Conservation (phyloP, 192 early-diverging fungal species). For the Backusella tarrabulga region DNA sequence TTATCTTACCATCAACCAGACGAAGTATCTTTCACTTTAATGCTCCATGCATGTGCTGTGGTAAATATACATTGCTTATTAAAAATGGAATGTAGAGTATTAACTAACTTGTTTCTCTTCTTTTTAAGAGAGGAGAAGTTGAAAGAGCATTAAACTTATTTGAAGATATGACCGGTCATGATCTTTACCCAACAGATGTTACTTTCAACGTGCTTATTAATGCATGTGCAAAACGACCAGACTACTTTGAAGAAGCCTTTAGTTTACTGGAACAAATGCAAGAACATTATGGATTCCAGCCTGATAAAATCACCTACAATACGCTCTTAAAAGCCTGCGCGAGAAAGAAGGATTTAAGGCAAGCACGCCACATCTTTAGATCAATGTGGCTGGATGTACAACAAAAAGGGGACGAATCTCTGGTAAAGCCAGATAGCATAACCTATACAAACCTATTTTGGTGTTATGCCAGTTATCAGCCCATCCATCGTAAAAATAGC, state of each 20-base stretch:
- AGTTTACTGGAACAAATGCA: slow-evolving; percentile 81
- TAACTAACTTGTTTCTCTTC: not conserved
- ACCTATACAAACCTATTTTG: slow-evolving; percentile 73
- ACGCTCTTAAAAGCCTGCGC: slow-evolving; percentile 77
- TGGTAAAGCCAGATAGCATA: slow-evolving; percentile 50
- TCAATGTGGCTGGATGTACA: slow-evolving; percentile 52
- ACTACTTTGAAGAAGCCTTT: slow-evolving; percentile 87
- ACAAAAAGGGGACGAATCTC: slow-evolving; percentile 32
- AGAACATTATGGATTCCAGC: slow-evolving; percentile 72
- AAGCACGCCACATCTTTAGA: slow-evolving; percentile 64
- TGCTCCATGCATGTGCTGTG: slow-evolving; percentile 91
- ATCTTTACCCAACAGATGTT: slow-evolving; percentile 72
- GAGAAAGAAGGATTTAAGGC: slow-evolving; percentile 65
- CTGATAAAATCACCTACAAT: slow-evolving; percentile 79
- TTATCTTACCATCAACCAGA: slow-evolving; percentile 75
- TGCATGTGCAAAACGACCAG: slow-evolving; percentile 73
- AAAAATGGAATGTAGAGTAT: not conserved
- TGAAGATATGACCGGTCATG: slow-evolving; percentile 75
- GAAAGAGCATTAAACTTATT: slow-evolving; percentile 92
- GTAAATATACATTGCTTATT: slow-evolving; percentile 14
- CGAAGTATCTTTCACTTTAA: slow-evolving; percentile 76
- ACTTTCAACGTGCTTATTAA: slow-evolving; percentile 89
- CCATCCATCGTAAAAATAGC: slow-evolving; percentile 6
- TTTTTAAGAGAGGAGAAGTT: slow-evolving; percentile 59
- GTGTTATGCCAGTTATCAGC: slow-evolving; percentile 55